A percentile compares a stretch with the other conserved stretches of the same genome.
phyloP scores from a whole-genome alignment of 352 stramenopile species.

The Phytophthora tentaculata region DNA sequence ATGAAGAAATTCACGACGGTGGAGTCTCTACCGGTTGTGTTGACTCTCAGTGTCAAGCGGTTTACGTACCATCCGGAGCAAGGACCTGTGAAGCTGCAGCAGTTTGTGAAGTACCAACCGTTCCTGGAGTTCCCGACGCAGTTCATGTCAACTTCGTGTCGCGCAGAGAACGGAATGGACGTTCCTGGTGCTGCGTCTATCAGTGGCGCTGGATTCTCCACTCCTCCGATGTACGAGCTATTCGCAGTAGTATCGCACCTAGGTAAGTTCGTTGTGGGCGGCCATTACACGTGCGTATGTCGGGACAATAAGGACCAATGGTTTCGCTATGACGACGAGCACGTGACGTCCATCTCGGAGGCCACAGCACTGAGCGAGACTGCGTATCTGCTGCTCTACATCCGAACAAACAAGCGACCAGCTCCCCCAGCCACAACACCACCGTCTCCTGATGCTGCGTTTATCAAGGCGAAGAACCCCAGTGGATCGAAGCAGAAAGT shows the following conservation, averaged over 20 bases:
- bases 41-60: constrained; percentile 86
- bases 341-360: constrained; percentile 79
- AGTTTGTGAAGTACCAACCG: constrained; percentile 83
- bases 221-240: constrained; percentile 74
- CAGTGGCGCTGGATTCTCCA: constrained; percentile 40
- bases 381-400: constrained; percentile 84
- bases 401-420: constrained; percentile 60
- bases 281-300: constrained; percentile 86
- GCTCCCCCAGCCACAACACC: constrained; percentile 13
- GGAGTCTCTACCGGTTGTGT: constrained; percentile 76
- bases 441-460: constrained; percentile 22
- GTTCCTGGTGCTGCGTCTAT: constrained; percentile 11
- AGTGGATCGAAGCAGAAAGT: constrained; percentile 23
- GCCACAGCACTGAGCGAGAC: constrained; percentile 72
- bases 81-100: constrained; percentile 81
- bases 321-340: constrained; percentile 86
- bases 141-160: constrained; percentile 70
- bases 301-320: constrained; percentile 90
- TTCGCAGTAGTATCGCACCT: constrained; percentile 87
- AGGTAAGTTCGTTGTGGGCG: constrained; percentile 80
- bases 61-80: constrained; percentile 86
- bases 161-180: constrained; percentile 54
- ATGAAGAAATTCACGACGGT: constrained; percentile 82
- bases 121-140: constrained; percentile 76
- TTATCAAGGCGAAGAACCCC: constrained; percentile 29